A percentile compares a stretch with the other conserved stretches of the same genome.
phyloP scores from a whole-genome alignment of 192 early-diverging fungal genomes.

The Martensiomyces pterosporus region DNA sequence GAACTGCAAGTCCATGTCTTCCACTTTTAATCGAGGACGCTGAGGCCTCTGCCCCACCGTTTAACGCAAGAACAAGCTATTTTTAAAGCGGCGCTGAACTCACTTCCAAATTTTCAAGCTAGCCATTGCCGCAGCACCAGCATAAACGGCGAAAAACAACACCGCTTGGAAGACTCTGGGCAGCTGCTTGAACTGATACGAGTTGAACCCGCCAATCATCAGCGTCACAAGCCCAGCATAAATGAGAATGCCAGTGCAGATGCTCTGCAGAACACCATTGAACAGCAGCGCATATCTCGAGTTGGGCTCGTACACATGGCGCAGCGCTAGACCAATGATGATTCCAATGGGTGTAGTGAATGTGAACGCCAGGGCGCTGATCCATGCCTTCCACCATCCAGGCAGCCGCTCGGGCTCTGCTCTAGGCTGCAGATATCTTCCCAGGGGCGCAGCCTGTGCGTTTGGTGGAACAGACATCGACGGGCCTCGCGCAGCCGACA shows the following conservation, averaged over 20 bases:
- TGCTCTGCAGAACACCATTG: slow-evolving; percentile 67
- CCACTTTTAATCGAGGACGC: too few species aligned
- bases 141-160: slow-evolving; percentile 38
- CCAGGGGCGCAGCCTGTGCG: too few species aligned
- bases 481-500: too few species aligned
- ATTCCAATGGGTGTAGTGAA: slow-evolving; percentile 74
- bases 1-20: too few species aligned
- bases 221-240: slow-evolving; percentile 69
- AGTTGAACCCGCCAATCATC: slow-evolving; percentile 61
- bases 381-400: slow-evolving; percentile 48
- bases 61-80: too few species aligned
- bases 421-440: slow-evolving; percentile 20
- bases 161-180: slow-evolving; percentile 11
- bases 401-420: slow-evolving; percentile 31
- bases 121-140: slow-evolving; percentile 38
- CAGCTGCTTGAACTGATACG: slow-evolving; percentile 29
- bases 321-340: slow-evolving; percentile 69
- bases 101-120: slow-evolving; percentile 38
- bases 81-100: too few species aligned
- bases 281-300: slow-evolving; percentile 55
- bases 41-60: too few species aligned
- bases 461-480: too few species aligned
- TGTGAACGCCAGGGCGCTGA: slow-evolving; percentile 55
- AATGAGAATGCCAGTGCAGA: slow-evolving; percentile 70
- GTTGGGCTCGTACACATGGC: slow-evolving; percentile 56